Evolutionary conservation across 2,329 filamentous ascomycete genomes (phyloP).

Genomic region (Penicillium sp.): DNA sequence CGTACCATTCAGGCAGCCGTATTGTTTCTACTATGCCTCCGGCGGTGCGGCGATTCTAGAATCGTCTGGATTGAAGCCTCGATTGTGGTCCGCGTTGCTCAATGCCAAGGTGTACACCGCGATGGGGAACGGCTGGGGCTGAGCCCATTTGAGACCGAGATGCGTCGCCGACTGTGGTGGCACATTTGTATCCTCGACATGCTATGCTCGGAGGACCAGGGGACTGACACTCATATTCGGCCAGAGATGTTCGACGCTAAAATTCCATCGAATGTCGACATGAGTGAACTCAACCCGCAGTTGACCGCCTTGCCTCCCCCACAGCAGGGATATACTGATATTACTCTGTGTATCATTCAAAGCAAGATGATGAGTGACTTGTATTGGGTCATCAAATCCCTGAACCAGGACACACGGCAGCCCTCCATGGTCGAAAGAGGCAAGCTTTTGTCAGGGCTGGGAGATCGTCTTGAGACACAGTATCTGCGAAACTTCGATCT

Average conservation of each 20-base stretch:
- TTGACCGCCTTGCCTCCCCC: neutral
- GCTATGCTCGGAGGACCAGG: constrained; percentile 8
- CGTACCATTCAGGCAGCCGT: neutral
- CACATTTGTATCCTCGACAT: constrained; percentile 5
- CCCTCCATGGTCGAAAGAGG: constrained; percentile 15
- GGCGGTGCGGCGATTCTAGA: neutral
- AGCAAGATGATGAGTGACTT: constrained; percentile 17
- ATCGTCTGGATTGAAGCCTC: neutral
- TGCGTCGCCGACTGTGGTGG: constrained; percentile 8
- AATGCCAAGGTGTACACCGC: constrained; percentile 39
- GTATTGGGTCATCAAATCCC: constrained; percentile 11
- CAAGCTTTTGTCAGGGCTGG: constrained; percentile 22
- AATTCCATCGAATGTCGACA: constrained; percentile 1
- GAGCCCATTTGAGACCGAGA: constrained; percentile 50
- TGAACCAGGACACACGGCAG: neutral
- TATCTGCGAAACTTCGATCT: constrained; percentile 33
- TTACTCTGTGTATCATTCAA: constrained; percentile 21
- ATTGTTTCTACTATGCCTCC: neutral
- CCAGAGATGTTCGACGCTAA: constrained; percentile 16
- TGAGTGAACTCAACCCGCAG: neutral
- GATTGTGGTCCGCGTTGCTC: neutral
- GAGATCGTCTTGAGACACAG: constrained; percentile 21
- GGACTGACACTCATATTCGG: neutral
- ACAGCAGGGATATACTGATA: constrained; percentile 15
- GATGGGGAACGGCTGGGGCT: constrained; percentile 53